phyloP scores from a whole-genome alignment of 2,329 filamentous ascomycete species.

The Xylaria sp. region DNA sequence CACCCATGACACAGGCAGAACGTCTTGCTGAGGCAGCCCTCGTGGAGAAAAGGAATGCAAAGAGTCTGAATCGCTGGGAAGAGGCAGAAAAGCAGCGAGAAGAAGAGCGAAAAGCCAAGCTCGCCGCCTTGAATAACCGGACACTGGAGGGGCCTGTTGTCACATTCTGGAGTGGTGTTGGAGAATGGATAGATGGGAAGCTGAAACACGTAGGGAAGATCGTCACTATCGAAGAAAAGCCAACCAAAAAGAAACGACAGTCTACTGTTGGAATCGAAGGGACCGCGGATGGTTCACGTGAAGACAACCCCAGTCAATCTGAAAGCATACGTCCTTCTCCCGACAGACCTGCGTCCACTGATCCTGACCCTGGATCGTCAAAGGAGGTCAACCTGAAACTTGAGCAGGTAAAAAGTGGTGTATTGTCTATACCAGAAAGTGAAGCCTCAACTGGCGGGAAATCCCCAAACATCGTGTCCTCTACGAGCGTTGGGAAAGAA shows the following conservation, averaged over 20 bases:
- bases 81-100: slow-evolving; percentile 88
- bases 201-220: slow-evolving; percentile 72
- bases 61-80: slow-evolving; percentile 92
- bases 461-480: background rate
- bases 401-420: background rate
- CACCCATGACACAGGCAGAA: slow-evolving; percentile 85
- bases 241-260: slow-evolving; percentile 57
- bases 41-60: slow-evolving; percentile 85
- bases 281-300: slow-evolving; percentile 25
- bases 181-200: slow-evolving; percentile 78
- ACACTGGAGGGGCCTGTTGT: slow-evolving; percentile 88
- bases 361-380: slow-evolving; percentile 3
- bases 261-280: slow-evolving; percentile 38
- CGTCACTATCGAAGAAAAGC: slow-evolving; percentile 66
- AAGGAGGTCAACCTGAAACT: slow-evolving; percentile 16
- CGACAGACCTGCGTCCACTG: slow-evolving; percentile 23
- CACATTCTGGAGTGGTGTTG: slow-evolving; percentile 91
- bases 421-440: background rate
- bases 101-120: slow-evolving; percentile 79
- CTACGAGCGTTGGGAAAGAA: slow-evolving; percentile 12
- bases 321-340: slow-evolving; percentile 18
- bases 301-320: slow-evolving; percentile 34
- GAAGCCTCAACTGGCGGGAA: background rate
- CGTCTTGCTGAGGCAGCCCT: slow-evolving; percentile 80
- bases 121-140: slow-evolving; percentile 86